A percentile compares a stretch with the other conserved stretches of the same genome.
These are phyloP conservation scores for Saccharomyces pastorianus DNA, from an alignment of 1,139 yeast genomes.

Conservation along the genomic window DNA sequence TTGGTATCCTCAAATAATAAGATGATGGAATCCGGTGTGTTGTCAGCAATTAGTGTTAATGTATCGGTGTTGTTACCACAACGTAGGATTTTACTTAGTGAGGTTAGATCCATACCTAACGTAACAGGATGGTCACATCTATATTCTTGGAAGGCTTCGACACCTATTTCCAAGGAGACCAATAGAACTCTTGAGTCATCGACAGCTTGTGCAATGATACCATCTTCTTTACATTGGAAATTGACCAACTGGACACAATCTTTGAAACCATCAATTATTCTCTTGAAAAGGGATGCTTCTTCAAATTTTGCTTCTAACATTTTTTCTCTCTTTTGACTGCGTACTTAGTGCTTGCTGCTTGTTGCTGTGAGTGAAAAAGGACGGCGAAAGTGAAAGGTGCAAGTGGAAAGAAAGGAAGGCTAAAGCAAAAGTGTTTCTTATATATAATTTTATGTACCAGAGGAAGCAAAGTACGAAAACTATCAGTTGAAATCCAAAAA, in stretches of 20 bases:
- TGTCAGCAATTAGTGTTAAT: conserved; percentile 85
- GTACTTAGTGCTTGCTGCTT: background rate
- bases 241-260: conserved; percentile 92
- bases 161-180: conserved; percentile 80
- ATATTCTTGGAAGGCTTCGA: conserved; percentile 84
- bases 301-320: conserved; percentile 98
- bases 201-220: conserved; percentile 93
- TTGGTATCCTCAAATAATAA: conserved; percentile 84
- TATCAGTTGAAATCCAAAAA: background rate
- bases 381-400: background rate
- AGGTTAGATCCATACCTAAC: conserved; percentile 82
- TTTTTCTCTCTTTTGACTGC: conserved; percentile 8
- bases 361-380: background rate
- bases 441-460: background rate
- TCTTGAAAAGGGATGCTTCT: conserved; percentile 85
- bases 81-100: conserved; percentile 77
- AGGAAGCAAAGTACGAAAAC: background rate
- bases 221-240: conserved; percentile 91
- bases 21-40: conserved; percentile 73
- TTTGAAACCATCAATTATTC: conserved; percentile 84
- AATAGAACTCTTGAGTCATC: conserved; percentile 94
- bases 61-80: conserved; percentile 89
- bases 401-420: background rate
- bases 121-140: conserved; percentile 94
- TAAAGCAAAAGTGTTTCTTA: conserved; percentile 1